Evolutionary conservation across 1,284 basidiomycete species (phyloP).

Genomic region (Coniferiporia sulphurascens): DNA sequence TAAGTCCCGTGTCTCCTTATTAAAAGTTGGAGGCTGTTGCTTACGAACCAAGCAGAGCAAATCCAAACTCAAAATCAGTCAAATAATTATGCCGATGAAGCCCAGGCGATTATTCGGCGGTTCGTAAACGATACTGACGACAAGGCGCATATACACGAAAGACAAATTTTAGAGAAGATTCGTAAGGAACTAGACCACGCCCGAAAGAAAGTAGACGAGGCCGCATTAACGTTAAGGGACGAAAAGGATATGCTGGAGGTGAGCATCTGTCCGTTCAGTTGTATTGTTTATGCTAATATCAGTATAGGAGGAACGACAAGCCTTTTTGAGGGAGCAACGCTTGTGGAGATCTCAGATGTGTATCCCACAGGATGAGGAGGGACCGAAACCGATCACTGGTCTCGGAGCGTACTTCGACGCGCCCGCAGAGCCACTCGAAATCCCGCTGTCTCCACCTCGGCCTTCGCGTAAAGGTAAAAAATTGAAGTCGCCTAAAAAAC

Average conservation of each 20-base stretch:
- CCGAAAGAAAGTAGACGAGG: constrained; percentile 59
- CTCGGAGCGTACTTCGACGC: constrained; percentile 18
- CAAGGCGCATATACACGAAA: constrained; percentile 52
- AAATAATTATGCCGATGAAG: constrained; percentile 27
- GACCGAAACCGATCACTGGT: constrained; percentile 2
- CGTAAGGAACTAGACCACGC: constrained; percentile 62
- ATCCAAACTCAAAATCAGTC: constrained; percentile 41
- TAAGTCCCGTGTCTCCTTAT: constrained; percentile 26
- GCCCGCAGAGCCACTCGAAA: constrained; percentile 16
- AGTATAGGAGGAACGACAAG: constrained; percentile 46
- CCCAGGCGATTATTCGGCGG: constrained; percentile 15
- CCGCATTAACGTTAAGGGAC: constrained; percentile 54
- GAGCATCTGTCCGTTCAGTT: constrained; percentile 17
- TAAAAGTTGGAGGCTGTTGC: background rate
- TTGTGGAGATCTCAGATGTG: constrained; percentile 17
- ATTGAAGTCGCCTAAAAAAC: constrained; percentile 38
- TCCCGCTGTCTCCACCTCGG: constrained; percentile 5
- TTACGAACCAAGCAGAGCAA: constrained; percentile 34
- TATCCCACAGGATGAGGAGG: constrained; percentile 10
- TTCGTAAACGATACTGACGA: constrained; percentile 45
- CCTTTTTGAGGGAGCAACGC: constrained; percentile 29
- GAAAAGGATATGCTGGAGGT: constrained; percentile 71
- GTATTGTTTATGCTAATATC: background rate
- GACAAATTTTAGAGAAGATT: constrained; percentile 44
- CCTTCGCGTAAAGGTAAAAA: constrained; percentile 24